phyloP scores from a whole-genome alignment of 108 stramenopile genomes.

The Fistulifera pelliculosa region DNA sequence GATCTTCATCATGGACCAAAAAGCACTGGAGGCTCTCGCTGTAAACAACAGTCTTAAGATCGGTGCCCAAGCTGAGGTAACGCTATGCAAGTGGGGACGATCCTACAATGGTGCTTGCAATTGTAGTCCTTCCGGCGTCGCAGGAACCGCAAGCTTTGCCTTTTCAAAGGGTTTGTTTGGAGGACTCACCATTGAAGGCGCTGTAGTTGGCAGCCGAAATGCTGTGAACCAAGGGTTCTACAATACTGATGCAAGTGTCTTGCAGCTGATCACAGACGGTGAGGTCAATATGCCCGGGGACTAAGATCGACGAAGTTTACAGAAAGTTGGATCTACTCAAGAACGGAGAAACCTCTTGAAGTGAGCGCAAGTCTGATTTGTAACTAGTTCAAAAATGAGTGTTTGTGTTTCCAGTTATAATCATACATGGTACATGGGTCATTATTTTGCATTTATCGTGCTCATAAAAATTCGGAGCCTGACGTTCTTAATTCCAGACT shows the following conservation, averaged over 20 bases:
- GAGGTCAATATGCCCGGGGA: conserved; percentile 1
- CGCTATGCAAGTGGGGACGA: conserved; percentile 3
- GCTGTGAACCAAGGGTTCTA: conserved; percentile 68
- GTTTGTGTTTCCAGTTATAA: no score
- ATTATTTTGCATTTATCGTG: no score
- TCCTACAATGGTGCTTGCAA: neutral
- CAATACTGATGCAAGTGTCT: conserved; percentile 13
- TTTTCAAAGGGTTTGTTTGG: conserved; percentile 58
- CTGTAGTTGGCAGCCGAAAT: conserved; percentile 37
- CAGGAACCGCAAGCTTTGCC: conserved; percentile 32
- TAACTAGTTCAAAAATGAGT: no score
- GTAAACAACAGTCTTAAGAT: conserved; percentile 4
- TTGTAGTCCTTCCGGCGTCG: conserved; percentile 4
- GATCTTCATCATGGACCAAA: conserved; percentile 37
- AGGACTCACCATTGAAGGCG: conserved; percentile 61
- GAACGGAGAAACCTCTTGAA: no score
- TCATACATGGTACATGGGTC: no score
- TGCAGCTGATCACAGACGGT: neutral
- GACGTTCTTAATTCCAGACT: no score
- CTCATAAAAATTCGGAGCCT: no score
- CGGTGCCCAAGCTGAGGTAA: conserved; percentile 7
- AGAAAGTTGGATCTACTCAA: no score
- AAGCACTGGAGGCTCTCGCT: conserved; percentile 2
- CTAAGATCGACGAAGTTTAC: no score
- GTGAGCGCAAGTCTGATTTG: no score